Base-by-base conservation (phyloP, 768 basidiomycete genomes). In the Pleurotus citrinopileatus region DNA sequence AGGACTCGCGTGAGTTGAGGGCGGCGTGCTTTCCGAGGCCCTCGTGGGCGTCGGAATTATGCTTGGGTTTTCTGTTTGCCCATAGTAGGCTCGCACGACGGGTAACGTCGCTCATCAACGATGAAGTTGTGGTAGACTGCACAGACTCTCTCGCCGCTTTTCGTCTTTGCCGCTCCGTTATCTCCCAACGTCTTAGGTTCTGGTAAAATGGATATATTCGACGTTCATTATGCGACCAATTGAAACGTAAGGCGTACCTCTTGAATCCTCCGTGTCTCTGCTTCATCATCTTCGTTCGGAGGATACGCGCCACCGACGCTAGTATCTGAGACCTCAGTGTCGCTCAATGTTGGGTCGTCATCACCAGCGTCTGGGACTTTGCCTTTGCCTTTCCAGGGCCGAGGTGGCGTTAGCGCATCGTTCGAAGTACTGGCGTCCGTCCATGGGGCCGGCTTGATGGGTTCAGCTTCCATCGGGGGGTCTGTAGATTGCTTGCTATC, bases 161-260 rank as follows among this genome's bases (percentile, higher is more conserved):
- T 71, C 91, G 80, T 55, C 88, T 79, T 60, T 83, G 84, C 17
- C 87, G 79, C 63, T 93, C 91, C 36, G 82, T 82, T 42, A 82
- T 71, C 60, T 93, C 91, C 91, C 90, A 93, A 38, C 79, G 79
- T 59, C 79, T 76, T 23, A 94, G 74, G 55, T 82, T 93, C 91
- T 93, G 66, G 51, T 28, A 50, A 34, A 10, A 10, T 34, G 9
- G 32, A 34, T 55, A 22, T 29, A 51, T 48, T 34, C 48, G 50
- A 55, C 28, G 26, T 17, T 26, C 54, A 55, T 37, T 19, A 53
- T 17, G 34, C 38, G 59, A 36, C 9, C 10, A 42, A 51, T 52
- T 17, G 36, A 27, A 55, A 61, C 17, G 27, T 46, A n/a, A 17
- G 8, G 19, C 65, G 48, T 67, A 87, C 91, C 83, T 91, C 88